Percentiles rank a stretch among this genome's conserved stretches.
These are phyloP conservation scores for Apiospora arundinis DNA, from an alignment of 2,329 filamentous ascomycete genomes.

Conservation along the genomic window DNA sequence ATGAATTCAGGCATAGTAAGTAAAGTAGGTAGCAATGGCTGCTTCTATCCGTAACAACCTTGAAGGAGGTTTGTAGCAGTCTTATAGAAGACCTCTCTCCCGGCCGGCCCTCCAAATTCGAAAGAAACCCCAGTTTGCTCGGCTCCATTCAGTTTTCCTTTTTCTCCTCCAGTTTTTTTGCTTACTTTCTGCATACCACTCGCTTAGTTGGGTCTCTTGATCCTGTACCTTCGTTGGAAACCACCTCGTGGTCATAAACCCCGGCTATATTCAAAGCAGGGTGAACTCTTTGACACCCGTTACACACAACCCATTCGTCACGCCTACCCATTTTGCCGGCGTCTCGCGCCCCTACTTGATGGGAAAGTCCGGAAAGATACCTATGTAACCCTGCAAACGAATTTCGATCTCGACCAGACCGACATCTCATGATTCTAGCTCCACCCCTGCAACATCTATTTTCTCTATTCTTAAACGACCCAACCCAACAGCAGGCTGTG, in stretches of 20 bases:
- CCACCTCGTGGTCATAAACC: conserved; percentile 30
- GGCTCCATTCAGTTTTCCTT: conserved; percentile 21
- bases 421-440: conserved; percentile 3
- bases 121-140: not conserved
- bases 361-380: not conserved
- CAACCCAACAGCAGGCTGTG: conserved; percentile 5
- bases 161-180: not conserved
- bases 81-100: conserved; percentile 24
- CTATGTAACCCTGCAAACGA: conserved; percentile 15
- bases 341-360: not conserved
- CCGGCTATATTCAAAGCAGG: conserved; percentile 38
- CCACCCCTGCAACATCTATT: conserved; percentile 13
- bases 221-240: conserved; percentile 33
- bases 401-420: conserved; percentile 2
- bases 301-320: conserved; percentile 32
- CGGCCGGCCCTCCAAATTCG: conserved; percentile 16
- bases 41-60: conserved; percentile 8
- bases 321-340: conserved; percentile 27
- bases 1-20: not conserved
- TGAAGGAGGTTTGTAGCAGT: not conserved
- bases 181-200: conserved; percentile 23
- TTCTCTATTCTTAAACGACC: not conserved
- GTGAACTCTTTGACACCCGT: conserved; percentile 30
- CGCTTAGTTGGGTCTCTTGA: conserved; percentile 28
- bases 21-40: not conserved